These are phyloP conservation scores for Apophysomyces elegans DNA, from an alignment of 371 early-diverging fungal genomes.

Conservation along the genomic window DNA sequence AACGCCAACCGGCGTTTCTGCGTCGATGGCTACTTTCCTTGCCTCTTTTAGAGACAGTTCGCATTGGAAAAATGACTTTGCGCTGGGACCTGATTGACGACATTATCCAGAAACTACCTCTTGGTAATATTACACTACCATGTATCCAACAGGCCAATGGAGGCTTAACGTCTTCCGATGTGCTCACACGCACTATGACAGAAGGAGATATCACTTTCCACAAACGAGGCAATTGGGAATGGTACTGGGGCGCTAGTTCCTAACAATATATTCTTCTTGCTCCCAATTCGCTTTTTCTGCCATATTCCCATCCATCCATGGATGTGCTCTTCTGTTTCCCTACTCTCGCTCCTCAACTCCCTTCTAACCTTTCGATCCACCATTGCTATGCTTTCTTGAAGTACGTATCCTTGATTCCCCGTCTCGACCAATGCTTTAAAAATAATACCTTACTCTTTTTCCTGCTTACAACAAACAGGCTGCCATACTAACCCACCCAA, in stretches of 20 bases:
- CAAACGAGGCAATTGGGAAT: conserved; percentile 4
- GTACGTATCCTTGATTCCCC: too few species aligned
- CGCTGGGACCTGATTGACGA: conserved; percentile 19
- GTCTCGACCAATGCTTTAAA: too few species aligned
- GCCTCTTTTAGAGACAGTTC: conserved; percentile 3
- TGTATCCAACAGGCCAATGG: conserved; percentile 4
- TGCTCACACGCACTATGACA: not conserved
- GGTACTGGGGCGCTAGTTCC: not conserved
- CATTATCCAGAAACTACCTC: conserved; percentile 10
- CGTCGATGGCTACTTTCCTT: conserved; percentile 14
- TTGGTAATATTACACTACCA: not conserved
- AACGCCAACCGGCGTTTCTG: conserved; percentile 15
- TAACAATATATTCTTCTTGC: not conserved
- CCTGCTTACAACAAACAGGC: too few species aligned
- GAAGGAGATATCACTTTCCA: conserved; percentile 2
- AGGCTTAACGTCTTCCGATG: not conserved
- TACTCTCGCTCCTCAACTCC: not conserved
- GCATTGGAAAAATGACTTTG: conserved; percentile 14
- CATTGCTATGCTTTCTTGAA: too few species aligned
- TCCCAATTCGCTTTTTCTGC: too few species aligned
- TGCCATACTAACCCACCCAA: too few species aligned
- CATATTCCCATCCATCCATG: not conserved
- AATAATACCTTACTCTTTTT: too few species aligned
- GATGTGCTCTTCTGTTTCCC: not conserved
- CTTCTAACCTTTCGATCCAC: too few species aligned